Evolutionary conservation across 345 rosid genomes (phyloP).

Genomic region (Eucalyptus marginata): DNA sequence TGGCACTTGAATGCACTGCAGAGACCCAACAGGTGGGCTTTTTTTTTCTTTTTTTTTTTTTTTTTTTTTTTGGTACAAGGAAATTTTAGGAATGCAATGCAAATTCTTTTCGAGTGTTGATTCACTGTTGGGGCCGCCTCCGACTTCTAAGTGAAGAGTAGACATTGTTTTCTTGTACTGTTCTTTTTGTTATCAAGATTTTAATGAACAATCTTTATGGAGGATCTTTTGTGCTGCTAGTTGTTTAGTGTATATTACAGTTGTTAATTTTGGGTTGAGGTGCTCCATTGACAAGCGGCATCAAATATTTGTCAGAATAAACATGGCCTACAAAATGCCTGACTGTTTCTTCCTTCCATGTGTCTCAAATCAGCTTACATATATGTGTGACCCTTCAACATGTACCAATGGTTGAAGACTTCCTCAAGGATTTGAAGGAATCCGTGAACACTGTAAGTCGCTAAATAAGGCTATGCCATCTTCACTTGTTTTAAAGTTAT

Average conservation of each 20-base stretch:
- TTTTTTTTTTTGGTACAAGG: no score
- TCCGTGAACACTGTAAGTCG: slow-evolving; percentile 65
- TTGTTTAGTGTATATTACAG: neutral
- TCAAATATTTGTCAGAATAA: neutral
- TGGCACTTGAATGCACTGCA: slow-evolving; percentile 95
- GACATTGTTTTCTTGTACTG: neutral
- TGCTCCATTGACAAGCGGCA: neutral
- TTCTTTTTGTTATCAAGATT: neutral
- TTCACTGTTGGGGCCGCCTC: neutral
- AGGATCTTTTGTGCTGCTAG: neutral
- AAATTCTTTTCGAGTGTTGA: neutral
- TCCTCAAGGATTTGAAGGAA: slow-evolving; percentile 62
- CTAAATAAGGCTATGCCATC: neutral
- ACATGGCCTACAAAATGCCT: neutral
- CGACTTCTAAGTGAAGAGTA: neutral
- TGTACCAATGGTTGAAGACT: slow-evolving; percentile 41
- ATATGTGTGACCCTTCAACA: slow-evolving; percentile 89
- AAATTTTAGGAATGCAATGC: neutral
- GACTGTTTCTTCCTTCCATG: neutral
- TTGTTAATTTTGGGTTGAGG: neutral
- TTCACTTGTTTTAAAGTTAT: neutral
- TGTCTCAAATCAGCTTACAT: slow-evolving; percentile 53
- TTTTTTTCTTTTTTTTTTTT: neutral
- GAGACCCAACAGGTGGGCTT: slow-evolving; percentile 76
- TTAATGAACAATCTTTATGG: neutral